A percentile compares a stretch with the other conserved stretches of the same genome.
phyloP scores from a whole-genome alignment of 1,284 basidiomycete genomes.

The Wallemia ichthyophaga region DNA sequence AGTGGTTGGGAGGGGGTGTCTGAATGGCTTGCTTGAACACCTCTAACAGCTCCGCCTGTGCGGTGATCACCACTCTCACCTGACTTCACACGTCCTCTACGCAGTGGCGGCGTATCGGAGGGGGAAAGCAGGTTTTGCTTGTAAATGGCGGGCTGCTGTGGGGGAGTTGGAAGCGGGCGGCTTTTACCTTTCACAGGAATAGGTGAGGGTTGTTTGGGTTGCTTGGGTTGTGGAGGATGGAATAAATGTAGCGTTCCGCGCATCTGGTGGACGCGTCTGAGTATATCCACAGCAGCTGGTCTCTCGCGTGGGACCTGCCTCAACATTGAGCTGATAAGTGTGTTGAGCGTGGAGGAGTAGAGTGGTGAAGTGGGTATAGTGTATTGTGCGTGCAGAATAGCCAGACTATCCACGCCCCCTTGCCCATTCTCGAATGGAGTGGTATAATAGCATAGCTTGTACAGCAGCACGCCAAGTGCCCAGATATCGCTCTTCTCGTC shows the following conservation, averaged over 20 bases:
- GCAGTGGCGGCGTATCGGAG: background rate
- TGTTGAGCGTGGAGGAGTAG: constrained; percentile 62
- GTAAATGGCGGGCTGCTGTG: background rate
- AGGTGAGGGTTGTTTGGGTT: background rate
- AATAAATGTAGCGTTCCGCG: background rate
- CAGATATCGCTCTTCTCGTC: constrained; percentile 66
- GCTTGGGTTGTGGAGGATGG: background rate
- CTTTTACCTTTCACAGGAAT: background rate
- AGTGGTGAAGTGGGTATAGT: constrained; percentile 71
- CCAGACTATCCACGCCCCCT: constrained; percentile 72
- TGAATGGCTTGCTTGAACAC: too few species aligned
- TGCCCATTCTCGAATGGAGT: constrained; percentile 39
- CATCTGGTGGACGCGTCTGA: background rate
- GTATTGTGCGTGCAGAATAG: constrained; percentile 89
- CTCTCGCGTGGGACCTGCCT: background rate
- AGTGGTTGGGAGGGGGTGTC: too few species aligned
- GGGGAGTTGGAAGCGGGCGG: background rate
- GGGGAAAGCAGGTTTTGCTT: background rate
- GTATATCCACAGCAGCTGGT: background rate
- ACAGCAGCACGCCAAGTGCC: constrained; percentile 44
- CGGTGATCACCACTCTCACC: too few species aligned
- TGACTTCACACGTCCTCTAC: too few species aligned
- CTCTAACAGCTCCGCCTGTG: too few species aligned
- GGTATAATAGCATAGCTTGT: constrained; percentile 86
- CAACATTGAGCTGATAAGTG: constrained; percentile 26